phyloP scores from a whole-genome alignment of 2,329 filamentous ascomycete genomes.

The Microsporum audouinii region DNA sequence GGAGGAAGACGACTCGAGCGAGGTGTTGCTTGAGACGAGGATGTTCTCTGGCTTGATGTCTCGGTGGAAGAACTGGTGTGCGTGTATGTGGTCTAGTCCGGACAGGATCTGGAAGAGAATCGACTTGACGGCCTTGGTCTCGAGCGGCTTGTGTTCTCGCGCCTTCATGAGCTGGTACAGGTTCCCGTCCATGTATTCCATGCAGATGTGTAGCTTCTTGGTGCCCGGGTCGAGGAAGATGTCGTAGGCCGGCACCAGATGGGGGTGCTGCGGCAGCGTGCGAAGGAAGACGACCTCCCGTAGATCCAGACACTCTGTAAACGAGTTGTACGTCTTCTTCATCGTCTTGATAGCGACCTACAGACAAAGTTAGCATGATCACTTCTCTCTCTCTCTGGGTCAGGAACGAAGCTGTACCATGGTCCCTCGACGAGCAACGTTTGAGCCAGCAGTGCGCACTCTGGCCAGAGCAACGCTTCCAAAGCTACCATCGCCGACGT shows the following conservation, averaged over 20 bases:
- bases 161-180: slow-evolving; percentile 98
- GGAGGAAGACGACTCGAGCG: slow-evolving; percentile 58
- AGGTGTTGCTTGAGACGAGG: slow-evolving; percentile 78
- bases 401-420: slow-evolving; percentile 48
- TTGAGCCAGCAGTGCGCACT: slow-evolving; percentile 79
- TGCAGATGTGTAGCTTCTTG: slow-evolving; percentile 93
- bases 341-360: slow-evolving; percentile 99
- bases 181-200: slow-evolving; percentile 99
- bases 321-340: slow-evolving; percentile 98
- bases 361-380: not conserved
- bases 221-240: slow-evolving; percentile 95
- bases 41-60: slow-evolving; percentile 99
- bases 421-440: slow-evolving; percentile 77
- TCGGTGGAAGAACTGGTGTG: slow-evolving; percentile 94
- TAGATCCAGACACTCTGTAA: slow-evolving; percentile 78
- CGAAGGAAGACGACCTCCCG: slow-evolving; percentile 94
- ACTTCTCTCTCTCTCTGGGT: not conserved
- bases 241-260: slow-evolving; percentile 92
- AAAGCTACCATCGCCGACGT: slow-evolving; percentile 97
- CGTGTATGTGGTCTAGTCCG: slow-evolving; percentile 92
- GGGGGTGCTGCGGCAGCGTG: slow-evolving; percentile 73
- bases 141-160: slow-evolving; percentile 84
- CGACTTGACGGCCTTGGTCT: slow-evolving; percentile 88
- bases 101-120: slow-evolving; percentile 95
- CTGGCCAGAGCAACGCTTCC: slow-evolving; percentile 88